These are phyloP conservation scores for Cotoneaster glaucophyllus DNA, from an alignment of 306 rosid genomes.

Conservation along the genomic window DNA sequence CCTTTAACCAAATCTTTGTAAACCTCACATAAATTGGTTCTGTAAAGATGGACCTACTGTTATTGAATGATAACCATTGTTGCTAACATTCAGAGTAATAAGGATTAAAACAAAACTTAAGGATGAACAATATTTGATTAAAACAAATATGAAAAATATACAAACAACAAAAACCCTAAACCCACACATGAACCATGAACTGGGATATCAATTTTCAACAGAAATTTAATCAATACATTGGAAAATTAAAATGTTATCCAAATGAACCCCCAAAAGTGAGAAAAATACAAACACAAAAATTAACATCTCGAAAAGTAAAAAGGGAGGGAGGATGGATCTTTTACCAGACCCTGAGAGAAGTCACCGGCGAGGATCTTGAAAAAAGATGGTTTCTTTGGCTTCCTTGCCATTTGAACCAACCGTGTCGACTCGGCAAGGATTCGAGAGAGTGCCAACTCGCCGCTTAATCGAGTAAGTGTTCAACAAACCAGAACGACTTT, in stretches of 20 bases:
- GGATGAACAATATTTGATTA: not conserved
- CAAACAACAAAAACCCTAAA: not conserved
- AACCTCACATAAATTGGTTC: not conserved
- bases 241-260: not conserved
- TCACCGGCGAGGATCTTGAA: slow-evolving; percentile 2
- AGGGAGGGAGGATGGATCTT: not conserved
- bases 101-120: not conserved
- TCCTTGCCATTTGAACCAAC: not conserved
- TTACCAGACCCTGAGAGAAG: slow-evolving; percentile 4
- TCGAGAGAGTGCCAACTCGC: not conserved
- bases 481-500: not conserved
- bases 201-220: not conserved
- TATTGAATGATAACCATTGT: not conserved
- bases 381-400: not conserved
- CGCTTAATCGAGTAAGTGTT: not conserved
- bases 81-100: not conserved
- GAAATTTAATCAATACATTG: not conserved
- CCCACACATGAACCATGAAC: not conserved
- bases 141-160: not conserved
- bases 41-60: not conserved
- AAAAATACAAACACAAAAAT: not conserved
- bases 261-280: not conserved
- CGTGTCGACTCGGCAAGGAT: not conserved
- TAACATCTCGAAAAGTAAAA: not conserved
- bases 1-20: not conserved